A percentile compares a stretch with the other conserved stretches of the same genome.
Evolutionary conservation across 2,329 filamentous ascomycete species (phyloP).

Genomic region (Aspergillus neoniger): DNA sequence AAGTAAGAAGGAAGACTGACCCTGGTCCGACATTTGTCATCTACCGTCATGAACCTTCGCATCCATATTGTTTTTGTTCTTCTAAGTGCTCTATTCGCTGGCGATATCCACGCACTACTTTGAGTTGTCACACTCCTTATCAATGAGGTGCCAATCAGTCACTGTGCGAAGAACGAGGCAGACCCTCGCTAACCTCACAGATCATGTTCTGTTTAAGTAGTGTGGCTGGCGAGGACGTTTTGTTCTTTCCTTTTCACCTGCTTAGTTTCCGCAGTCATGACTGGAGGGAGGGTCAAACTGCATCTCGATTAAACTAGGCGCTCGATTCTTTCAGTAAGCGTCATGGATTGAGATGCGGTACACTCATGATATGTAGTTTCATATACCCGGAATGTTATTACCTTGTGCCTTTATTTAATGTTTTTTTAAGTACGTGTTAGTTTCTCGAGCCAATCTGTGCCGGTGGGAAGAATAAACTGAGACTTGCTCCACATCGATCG

Average conservation of each 20-base stretch:
- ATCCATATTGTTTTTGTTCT: neutral
- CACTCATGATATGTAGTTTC: neutral
- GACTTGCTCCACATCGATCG: too few species aligned
- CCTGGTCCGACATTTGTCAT: neutral
- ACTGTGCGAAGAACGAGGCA: slow-evolving; percentile 78
- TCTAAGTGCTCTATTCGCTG: neutral
- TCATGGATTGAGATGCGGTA: slow-evolving; percentile 7
- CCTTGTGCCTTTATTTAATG: too few species aligned
- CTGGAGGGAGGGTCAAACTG: slow-evolving; percentile 35
- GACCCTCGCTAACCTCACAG: slow-evolving; percentile 37
- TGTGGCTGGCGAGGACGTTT: slow-evolving; percentile 31
- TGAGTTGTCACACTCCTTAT: slow-evolving; percentile 86
- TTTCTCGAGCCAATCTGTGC: too few species aligned
- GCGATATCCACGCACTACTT: slow-evolving; percentile 71
- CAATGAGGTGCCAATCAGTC: slow-evolving; percentile 94
- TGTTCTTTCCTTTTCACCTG: slow-evolving; percentile 31
- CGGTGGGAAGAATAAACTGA: too few species aligned
- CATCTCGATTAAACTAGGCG: slow-evolving; percentile 28
- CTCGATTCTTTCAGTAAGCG: slow-evolving; percentile 29
- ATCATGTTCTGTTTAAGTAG: slow-evolving; percentile 30
- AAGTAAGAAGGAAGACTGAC: slow-evolving; percentile 34
- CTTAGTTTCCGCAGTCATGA: slow-evolving; percentile 27
- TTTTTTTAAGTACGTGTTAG: too few species aligned
- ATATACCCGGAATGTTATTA: neutral
- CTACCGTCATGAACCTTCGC: neutral